Evolutionary conservation across 2,329 filamentous ascomycete genomes (phyloP).

Genomic region (Fusarium sublunatum): DNA sequence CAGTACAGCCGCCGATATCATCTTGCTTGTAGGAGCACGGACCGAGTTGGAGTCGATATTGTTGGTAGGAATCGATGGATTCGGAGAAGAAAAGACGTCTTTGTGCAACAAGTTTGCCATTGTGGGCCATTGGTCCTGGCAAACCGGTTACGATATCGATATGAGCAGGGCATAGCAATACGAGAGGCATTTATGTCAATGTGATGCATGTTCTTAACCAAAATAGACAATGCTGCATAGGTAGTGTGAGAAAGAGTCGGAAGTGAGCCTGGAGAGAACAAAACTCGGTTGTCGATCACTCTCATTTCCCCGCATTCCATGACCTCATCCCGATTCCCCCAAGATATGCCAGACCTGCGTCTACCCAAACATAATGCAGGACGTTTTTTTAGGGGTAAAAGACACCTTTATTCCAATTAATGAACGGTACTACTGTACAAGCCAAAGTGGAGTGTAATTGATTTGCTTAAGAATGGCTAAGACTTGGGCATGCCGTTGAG

Average conservation of each 20-base stretch:
- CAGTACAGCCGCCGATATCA: slow-evolving; percentile 2
- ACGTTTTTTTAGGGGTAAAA: slow-evolving; percentile 10
- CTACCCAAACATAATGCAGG: slow-evolving; percentile 39
- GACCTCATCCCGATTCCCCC: slow-evolving; percentile 48
- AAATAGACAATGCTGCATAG: slow-evolving; percentile 15
- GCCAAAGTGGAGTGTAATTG: no score
- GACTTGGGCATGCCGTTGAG: slow-evolving; percentile 35
- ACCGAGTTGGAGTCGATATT: slow-evolving; percentile 1
- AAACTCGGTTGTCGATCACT: slow-evolving; percentile 35
- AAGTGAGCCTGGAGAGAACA: slow-evolving; percentile 12
- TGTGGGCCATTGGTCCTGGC: slow-evolving; percentile 14
- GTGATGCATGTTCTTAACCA: slow-evolving; percentile 11
- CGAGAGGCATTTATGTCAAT: slow-evolving; percentile 4
- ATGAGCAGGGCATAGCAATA: neutral
- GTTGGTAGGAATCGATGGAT: neutral
- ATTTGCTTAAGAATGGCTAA: neutral
- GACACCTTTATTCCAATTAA: no score
- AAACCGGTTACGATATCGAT: slow-evolving; percentile 14
- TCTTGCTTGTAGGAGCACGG: slow-evolving; percentile 1
- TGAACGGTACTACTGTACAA: no score
- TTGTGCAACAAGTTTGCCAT: slow-evolving; percentile 5
- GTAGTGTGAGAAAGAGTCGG: slow-evolving; percentile 19
- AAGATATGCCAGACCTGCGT: slow-evolving; percentile 41
- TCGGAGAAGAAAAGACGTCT: neutral
- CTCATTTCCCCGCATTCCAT: slow-evolving; percentile 51